Evolutionary conservation across 345 rosid species (phyloP), one percentile per base, ranked within the genome.

Genomic region (Firmiana major): DNA sequence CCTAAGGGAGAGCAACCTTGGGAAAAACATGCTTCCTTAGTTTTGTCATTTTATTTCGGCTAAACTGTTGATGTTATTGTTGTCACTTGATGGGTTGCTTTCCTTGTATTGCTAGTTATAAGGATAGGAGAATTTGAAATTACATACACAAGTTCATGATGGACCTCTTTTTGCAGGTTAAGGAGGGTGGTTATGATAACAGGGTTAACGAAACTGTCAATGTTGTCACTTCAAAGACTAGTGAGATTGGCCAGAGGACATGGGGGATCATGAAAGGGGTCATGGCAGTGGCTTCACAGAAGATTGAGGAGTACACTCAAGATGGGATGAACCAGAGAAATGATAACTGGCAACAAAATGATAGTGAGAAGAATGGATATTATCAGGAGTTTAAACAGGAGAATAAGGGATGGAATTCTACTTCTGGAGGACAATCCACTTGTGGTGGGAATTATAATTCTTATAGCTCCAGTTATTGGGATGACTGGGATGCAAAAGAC

Each of bases 251-350:
- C 66, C 91, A 93, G 36, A 93, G 81, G 85, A 96, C 99, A 28
- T 96, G 99, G 98, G 99, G 99, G 17, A 89, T 96, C 40, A 87
- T 96, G 98, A 96, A 87, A 83, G 97, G 97, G 69, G 98, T 96
- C 43, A 91, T 96, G 95, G 95, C 95, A 46, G 57, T 96, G 46
- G 98, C 99, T 40, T 71, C 92, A 28, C 97, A 92, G 72, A 96
- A 96, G 78, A 98, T 96, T 16, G 98, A 93, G 82, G 97, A 91
- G 80, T 90, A 83, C 34, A 68, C 99, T 8, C 93, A 95, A 86
- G 97, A 95, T 24, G 94, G 90, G 69, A 74, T 69, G 73, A 71
- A 74, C 75, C 81, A 86, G 83, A 86, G 78, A 22, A 74, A 84
- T 72, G 89, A 91, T 75, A 84, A 79, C 78, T 90, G 90, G 91